Evolutionary conservation across 1,139 yeast species (phyloP), one percentile per base, ranked within the genome.

Genomic region (Meyerozyma elateridarum): DNA sequence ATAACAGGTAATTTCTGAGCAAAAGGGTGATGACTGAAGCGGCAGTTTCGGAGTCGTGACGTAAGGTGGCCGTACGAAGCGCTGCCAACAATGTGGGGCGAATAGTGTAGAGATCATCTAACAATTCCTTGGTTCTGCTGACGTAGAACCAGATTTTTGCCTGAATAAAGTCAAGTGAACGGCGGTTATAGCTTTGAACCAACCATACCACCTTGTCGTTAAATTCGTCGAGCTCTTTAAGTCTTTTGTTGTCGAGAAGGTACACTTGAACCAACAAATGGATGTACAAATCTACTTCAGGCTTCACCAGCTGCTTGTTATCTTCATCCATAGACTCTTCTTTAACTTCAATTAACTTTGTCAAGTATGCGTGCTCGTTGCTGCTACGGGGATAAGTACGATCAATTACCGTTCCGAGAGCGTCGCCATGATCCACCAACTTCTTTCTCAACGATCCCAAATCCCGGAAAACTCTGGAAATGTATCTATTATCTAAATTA

Each of bases 61-160:
- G 80, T 45, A 93, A 73, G 16, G 95, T 80, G 4, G 96, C 89
- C 4, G 94, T 83, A 60, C 96, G 78, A 52, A 91, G 71, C 12
- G 85, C 85, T 24, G 70, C 64, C 54, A 87, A 73, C 51, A 91
- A 67, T 30, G 72, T 78, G 6, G 85, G 75, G 50, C 94, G 78
- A 34, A 85, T 66, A n/a, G 76, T 61, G 33, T 70, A 64, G 36
- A 79, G 62, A 45, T 80, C 80, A 30, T 71, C 72, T 27, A 65
- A 52, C 39, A 80, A 61, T 61, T 91, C 98, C 44, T 79, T 77
- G 4, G 89, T 76, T 56, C 95, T 76, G 30, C 82, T 73, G 44
- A 87, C 75, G 61, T 87, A 91, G 55, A 89, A 93, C 97, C 98
- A 93, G 40, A 85, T 71, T 56, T 89, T 91, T 9, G 97, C 93